Base-by-base conservation (phyloP, 2,329 filamentous ascomycete species). In the Beauveria medogensis region DNA sequence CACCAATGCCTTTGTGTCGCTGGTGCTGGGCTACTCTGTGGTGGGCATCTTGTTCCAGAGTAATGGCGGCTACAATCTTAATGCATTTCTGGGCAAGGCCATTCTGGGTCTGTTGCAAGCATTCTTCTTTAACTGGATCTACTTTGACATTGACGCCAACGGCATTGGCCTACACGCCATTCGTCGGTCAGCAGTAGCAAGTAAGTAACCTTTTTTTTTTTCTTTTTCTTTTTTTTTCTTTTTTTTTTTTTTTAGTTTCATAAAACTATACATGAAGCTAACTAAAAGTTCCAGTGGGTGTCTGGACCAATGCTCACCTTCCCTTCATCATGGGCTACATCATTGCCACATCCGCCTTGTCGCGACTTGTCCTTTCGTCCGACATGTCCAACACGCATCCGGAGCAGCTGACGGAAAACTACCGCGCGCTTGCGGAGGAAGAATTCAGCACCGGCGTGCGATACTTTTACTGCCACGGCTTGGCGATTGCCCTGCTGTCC, bases 1-100 rank as follows among this genome's bases (percentile, higher is more conserved):
- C 7, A 87, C 82, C 34, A 83, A 82, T 61, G 84, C 84, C 0
- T 88, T 88, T 66, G 82, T 87, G 0, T 82, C 83, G 0, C 73
- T 88, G 3, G 84, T 88, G 1, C 82, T 88, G 65, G 85, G 85
- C 18, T 87, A 86, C 65, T 83, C 80, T 1, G 84, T 88, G 26
- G 78, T 88, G 30, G 83, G 80, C 0, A 74, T 87, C 41, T 73
- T 86, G 46, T 87, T 83, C 67, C 84, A 87, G 66, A 84, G 78
- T 63, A 65, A 71, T 16, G 69, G 70, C 16, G 69, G 69, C 14
- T 74, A 75, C 10, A 76, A 75, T 2, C 76, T 80, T 64, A 82
- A 82, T 5, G 72, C 85, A 12, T 81, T 87, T 69, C 80, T 85
- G 53, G 85, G 84, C 7, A 88, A 88, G 69, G 84, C 84, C 1